Conservation (phyloP, 306 rosid species). For the Rosa multiflora region DNA sequence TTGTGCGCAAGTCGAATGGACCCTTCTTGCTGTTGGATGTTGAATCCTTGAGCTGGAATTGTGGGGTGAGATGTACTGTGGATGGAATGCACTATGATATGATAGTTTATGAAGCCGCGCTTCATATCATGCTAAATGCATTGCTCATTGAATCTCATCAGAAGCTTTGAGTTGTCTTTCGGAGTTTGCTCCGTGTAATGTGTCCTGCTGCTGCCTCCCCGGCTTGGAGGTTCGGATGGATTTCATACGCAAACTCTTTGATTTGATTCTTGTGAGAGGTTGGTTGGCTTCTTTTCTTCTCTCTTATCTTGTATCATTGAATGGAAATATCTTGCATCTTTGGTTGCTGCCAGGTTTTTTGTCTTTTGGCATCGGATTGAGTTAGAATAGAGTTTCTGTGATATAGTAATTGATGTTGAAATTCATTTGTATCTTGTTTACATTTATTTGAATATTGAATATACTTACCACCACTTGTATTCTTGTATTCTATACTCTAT, state of each 20-base stretch:
- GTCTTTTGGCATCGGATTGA: slow-evolving; percentile 21
- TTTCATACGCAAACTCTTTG: slow-evolving; percentile 22
- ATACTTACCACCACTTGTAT: slow-evolving; percentile 42
- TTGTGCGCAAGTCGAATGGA: slow-evolving; percentile 56
- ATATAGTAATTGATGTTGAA: slow-evolving; percentile 39
- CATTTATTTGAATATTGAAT: slow-evolving; percentile 29
- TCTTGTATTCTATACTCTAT: slow-evolving; percentile 25
- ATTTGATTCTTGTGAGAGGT: slow-evolving; percentile 36
- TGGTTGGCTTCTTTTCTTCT: slow-evolving; percentile 28
- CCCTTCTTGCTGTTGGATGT: slow-evolving; percentile 70
- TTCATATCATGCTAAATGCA: slow-evolving; percentile 83
- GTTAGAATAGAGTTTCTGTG: slow-evolving; percentile 38
- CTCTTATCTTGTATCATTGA: slow-evolving; percentile 6
- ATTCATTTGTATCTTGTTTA: slow-evolving; percentile 19
- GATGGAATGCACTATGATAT: slow-evolving; percentile 92
- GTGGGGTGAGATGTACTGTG: slow-evolving; percentile 85
- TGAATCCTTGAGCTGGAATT: slow-evolving; percentile 82
- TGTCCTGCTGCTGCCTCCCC: not conserved
- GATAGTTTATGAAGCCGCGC: slow-evolving; percentile 72
- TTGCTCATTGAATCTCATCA: slow-evolving; percentile 94
- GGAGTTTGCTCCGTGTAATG: slow-evolving; percentile 26
- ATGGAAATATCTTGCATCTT: slow-evolving; percentile 7
- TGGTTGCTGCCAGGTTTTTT: slow-evolving; percentile 18
- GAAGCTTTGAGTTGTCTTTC: slow-evolving; percentile 57
- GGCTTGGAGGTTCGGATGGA: slow-evolving; percentile 16